phyloP scores from a whole-genome alignment of 2,329 filamentous ascomycete genomes.

The Scleromitrula shiraiana region DNA sequence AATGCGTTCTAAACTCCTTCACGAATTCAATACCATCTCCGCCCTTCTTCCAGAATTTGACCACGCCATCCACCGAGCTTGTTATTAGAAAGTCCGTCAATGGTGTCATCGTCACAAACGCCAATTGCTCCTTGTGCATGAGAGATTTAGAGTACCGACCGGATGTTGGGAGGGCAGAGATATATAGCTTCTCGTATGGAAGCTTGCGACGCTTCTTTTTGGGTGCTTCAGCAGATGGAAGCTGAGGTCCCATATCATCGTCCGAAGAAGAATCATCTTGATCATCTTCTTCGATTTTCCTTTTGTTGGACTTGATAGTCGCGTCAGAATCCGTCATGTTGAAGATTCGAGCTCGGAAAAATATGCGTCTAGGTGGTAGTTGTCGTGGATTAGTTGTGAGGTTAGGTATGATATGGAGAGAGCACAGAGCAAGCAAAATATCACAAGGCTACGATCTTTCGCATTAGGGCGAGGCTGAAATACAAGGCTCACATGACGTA shows the following conservation, averaged over 20 bases:
- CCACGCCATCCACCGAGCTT: conserved; percentile 85
- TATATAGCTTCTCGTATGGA: conserved; percentile 90
- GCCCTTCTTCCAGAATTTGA: conserved; percentile 99
- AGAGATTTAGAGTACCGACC: conserved; percentile 85
- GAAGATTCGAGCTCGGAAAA: background rate
- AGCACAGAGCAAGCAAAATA: background rate
- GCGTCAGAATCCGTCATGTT: conserved; percentile 31
- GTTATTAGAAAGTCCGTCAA: conserved; percentile 93
- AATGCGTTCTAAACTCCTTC: conserved; percentile 92
- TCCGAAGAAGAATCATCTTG: conserved; percentile 53
- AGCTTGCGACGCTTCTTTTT: conserved; percentile 90
- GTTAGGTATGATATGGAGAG: no score
- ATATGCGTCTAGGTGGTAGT: no score
- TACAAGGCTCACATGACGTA: no score
- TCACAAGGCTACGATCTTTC: no score
- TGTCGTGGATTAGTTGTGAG: no score
- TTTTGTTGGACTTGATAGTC: conserved; percentile 39
- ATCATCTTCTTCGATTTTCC: conserved; percentile 34
- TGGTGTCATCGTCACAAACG: conserved; percentile 81
- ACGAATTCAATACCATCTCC: conserved; percentile 90
- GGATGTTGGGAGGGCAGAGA: conserved; percentile 78
- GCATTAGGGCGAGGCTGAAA: no score
- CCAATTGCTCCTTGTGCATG: conserved; percentile 96
- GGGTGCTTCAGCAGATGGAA: conserved; percentile 69
- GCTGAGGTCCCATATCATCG: conserved; percentile 88